Evolutionary conservation across 2,329 filamentous ascomycete genomes (phyloP).

Genomic region (Calonectria pseudoturangicola): DNA sequence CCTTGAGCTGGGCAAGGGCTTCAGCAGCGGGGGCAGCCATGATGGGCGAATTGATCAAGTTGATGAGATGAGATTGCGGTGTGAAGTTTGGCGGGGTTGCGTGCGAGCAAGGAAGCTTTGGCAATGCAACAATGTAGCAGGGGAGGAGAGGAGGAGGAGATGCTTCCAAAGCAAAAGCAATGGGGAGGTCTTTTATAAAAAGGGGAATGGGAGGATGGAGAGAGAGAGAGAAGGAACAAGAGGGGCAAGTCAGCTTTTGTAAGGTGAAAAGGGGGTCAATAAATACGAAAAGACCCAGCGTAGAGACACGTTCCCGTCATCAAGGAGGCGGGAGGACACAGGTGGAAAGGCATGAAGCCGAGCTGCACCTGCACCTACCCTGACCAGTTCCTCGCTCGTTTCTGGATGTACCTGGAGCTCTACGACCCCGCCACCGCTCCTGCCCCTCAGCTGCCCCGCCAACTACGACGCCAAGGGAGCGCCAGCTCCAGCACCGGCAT

Average conservation of each 20-base stretch:
- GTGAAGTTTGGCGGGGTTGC: slow-evolving; percentile 38
- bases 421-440: slow-evolving; percentile 49
- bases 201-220: slow-evolving; percentile 2
- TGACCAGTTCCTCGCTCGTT: slow-evolving; percentile 33
- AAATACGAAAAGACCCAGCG: slow-evolving; percentile 38
- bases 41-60: slow-evolving; percentile 63
- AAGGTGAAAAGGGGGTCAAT: slow-evolving; percentile 28
- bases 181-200: neutral
- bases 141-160: slow-evolving; percentile 3
- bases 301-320: slow-evolving; percentile 31
- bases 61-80: slow-evolving; percentile 45
- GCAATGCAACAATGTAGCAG: slow-evolving; percentile 25
- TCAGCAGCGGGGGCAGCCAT: slow-evolving; percentile 75
- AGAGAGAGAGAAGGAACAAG: neutral
- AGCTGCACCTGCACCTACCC: slow-evolving; percentile 42
- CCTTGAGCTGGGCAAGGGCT: slow-evolving; percentile 81
- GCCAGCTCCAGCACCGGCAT: slow-evolving; percentile 30
- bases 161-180: slow-evolving; percentile 1
- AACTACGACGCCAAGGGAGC: slow-evolving; percentile 45
- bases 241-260: neutral
- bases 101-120: slow-evolving; percentile 24
- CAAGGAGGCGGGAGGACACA: slow-evolving; percentile 34
- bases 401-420: slow-evolving; percentile 48
- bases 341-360: slow-evolving; percentile 47
- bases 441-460: slow-evolving; percentile 56